A percentile compares a stretch with the other conserved stretches of the same genome.
Evolutionary conservation across 2,329 filamentous ascomycete species (phyloP).

Genomic region (Paracamarosporium sp.): DNA sequence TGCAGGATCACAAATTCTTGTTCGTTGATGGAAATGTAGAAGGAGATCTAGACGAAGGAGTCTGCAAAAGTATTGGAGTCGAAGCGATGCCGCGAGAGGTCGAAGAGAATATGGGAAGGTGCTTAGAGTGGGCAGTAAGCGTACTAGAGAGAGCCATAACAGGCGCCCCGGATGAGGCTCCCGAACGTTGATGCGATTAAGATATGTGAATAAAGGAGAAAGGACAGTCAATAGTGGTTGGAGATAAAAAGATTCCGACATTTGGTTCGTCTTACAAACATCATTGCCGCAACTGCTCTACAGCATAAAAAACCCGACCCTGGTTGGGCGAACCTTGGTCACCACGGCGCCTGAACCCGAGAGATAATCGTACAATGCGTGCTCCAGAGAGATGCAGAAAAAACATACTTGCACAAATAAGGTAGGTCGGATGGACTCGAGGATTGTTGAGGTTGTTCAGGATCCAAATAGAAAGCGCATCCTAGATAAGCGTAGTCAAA

Average conservation of each 20-base stretch:
- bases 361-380: slow-evolving; percentile 19
- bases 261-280: slow-evolving; percentile 15
- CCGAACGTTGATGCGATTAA: neutral
- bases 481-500: neutral
- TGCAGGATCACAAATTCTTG: slow-evolving; percentile 79
- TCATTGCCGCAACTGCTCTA: neutral
- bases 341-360: slow-evolving; percentile 15
- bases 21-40: slow-evolving; percentile 74
- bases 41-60: slow-evolving; percentile 57
- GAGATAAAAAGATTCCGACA: neutral
- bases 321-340: slow-evolving; percentile 11
- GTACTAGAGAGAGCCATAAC: slow-evolving; percentile 31
- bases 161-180: neutral
- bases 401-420: neutral
- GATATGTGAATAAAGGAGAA: neutral
- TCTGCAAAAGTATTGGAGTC: slow-evolving; percentile 35
- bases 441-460: neutral
- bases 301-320: neutral
- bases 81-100: slow-evolving; percentile 49
- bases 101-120: slow-evolving; percentile 40
- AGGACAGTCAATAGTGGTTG: neutral
- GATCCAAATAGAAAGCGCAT: neutral
- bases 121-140: slow-evolving; percentile 38
- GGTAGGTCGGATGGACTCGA: neutral
- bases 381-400: neutral